Conservation (phyloP, 1,284 basidiomycete genomes). For the Sporisorium reilianum region DNA sequence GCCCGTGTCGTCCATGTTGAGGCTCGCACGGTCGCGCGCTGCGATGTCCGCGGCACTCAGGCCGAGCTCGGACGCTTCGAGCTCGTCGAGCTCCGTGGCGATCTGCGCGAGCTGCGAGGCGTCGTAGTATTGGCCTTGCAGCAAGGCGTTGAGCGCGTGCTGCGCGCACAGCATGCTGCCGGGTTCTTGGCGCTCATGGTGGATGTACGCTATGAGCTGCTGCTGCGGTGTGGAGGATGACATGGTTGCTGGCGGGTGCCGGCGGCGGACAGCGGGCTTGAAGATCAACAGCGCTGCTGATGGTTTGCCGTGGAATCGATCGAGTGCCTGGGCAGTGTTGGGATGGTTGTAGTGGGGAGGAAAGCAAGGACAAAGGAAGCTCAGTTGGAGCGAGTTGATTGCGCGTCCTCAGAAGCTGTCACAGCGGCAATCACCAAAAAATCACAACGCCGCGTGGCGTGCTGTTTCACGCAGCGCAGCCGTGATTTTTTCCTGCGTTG, state of each 20-base stretch:
- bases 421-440: neutral
- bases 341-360: neutral
- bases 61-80: slow-evolving; percentile 54
- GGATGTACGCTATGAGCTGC: slow-evolving; percentile 56
- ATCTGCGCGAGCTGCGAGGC: slow-evolving; percentile 63
- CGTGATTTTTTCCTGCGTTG: neutral
- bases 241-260: slow-evolving; percentile 13
- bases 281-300: neutral
- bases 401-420: slow-evolving; percentile 5
- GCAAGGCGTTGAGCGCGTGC: slow-evolving; percentile 64
- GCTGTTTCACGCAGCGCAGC: neutral
- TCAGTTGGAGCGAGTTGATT: slow-evolving; percentile 1
- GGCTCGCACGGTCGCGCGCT: slow-evolving; percentile 30
- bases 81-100: slow-evolving; percentile 50
- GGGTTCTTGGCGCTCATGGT: slow-evolving; percentile 62
- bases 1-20: slow-evolving; percentile 67
- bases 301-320: neutral
- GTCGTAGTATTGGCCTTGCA: slow-evolving; percentile 66
- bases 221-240: slow-evolving; percentile 49
- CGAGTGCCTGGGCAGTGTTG: neutral
- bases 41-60: slow-evolving; percentile 43
- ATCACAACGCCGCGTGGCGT: neutral
- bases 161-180: slow-evolving; percentile 69
- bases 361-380: neutral
- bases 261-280: neutral